phyloP scores from a whole-genome alignment of 495 filamentous ascomycete genomes.

The Lasiosphaeria hispida region DNA sequence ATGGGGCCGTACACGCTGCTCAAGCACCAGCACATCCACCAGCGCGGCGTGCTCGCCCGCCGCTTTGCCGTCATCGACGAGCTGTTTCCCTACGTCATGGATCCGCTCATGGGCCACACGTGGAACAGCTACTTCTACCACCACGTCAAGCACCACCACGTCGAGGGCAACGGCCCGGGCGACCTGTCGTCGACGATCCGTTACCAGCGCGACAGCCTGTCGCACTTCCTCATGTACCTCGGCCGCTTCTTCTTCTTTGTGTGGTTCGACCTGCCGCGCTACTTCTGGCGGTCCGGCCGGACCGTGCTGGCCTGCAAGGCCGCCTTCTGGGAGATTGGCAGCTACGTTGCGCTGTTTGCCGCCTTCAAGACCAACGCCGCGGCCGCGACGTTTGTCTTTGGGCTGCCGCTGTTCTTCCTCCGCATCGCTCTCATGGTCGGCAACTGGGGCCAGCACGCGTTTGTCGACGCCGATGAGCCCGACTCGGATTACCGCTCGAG shows the following conservation, averaged over 20 bases:
- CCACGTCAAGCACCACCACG: conserved; percentile 81
- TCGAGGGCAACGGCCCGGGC: conserved; percentile 74
- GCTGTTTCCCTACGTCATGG: conserved; percentile 67
- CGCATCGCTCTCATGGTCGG: conserved; percentile 73
- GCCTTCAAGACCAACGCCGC: conserved; percentile 44
- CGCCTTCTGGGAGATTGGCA: conserved; percentile 55
- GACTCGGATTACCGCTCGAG: conserved; percentile 69
- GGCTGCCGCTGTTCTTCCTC: conserved; percentile 59
- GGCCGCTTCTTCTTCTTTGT: conserved; percentile 68
- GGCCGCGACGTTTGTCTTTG: conserved; percentile 55
- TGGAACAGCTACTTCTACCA: conserved; percentile 85
- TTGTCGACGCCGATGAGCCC: conserved; percentile 67
- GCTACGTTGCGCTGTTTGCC: conserved; percentile 47
- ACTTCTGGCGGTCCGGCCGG: conserved; percentile 62
- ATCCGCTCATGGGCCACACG: conserved; percentile 77
- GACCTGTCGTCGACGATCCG: conserved; percentile 74
- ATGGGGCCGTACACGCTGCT: conserved; percentile 73
- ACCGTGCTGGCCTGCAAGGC: conserved; percentile 48
- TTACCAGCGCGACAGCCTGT: conserved; percentile 67
- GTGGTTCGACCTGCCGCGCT: conserved; percentile 72
- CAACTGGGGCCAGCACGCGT: conserved; percentile 76
- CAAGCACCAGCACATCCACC: conserved; percentile 82
- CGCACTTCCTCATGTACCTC: conserved; percentile 65
- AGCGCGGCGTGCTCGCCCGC: conserved; percentile 61
- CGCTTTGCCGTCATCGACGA: conserved; percentile 53